These are phyloP conservation scores for Sporothrix pseudoabietina DNA, from an alignment of 2,329 filamentous ascomycete species.

Conservation along the genomic window DNA sequence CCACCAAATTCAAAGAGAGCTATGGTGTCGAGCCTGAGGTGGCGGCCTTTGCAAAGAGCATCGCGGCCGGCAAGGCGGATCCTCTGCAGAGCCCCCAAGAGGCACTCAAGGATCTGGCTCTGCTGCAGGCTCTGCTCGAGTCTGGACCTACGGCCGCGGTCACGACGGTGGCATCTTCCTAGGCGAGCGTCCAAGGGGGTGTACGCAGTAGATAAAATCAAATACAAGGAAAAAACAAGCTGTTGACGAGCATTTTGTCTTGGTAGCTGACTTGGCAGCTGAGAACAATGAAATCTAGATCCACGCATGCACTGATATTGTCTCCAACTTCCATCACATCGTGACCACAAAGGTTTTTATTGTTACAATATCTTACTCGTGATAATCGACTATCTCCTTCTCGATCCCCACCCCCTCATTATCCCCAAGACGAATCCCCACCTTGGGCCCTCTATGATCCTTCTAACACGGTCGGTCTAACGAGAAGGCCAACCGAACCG, in stretches of 20 bases:
- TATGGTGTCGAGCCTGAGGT: constrained; percentile 40
- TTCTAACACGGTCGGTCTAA: background rate
- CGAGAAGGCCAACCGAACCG: background rate
- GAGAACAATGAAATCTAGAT: background rate
- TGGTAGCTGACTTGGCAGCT: background rate
- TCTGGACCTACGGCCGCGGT: constrained; percentile 36
- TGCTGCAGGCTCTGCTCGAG: constrained; percentile 40
- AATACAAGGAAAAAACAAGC: background rate
- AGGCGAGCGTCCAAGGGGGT: background rate
- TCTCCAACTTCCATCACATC: background rate
- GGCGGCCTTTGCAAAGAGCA: constrained; percentile 38
- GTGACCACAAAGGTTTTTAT: background rate
- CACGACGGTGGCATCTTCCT: background rate
- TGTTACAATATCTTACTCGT: background rate
- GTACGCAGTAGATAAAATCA: background rate
- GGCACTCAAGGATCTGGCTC: constrained; percentile 40
- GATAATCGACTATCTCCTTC: background rate
- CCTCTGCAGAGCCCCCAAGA: constrained; percentile 38
- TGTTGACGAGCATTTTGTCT: background rate
- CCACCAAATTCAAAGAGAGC: constrained; percentile 13
- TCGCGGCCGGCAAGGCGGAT: constrained; percentile 36
- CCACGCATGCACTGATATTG: background rate
- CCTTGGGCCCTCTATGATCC: too few relatives aligned
- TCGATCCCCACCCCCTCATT: background rate
- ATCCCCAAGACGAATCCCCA: too few relatives aligned